Percentiles rank a stretch among this genome's conserved stretches.
These are phyloP conservation scores for Penicillium salamii DNA, from an alignment of 495 filamentous ascomycete genomes.

Conservation along the genomic window DNA sequence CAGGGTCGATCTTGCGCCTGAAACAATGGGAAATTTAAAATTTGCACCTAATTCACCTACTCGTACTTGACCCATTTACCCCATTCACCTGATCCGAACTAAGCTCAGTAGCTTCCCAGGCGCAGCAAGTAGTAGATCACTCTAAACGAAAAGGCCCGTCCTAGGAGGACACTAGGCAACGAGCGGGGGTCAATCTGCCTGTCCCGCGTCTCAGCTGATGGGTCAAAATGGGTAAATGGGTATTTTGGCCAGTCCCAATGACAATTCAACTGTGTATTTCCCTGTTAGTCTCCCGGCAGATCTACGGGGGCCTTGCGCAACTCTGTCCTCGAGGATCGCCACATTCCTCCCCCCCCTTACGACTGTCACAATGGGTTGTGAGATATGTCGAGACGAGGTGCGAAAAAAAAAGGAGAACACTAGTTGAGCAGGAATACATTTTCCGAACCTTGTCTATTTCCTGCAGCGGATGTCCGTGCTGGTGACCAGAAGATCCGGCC, in stretches of 20 bases:
- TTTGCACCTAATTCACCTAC: too few relatives aligned
- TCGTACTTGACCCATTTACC: too few relatives aligned
- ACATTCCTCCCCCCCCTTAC: slow-evolving; percentile 17
- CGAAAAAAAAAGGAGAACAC: neutral
- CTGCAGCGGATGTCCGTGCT: slow-evolving; percentile 42
- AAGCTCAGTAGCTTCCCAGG: neutral
- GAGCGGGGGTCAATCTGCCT: slow-evolving; percentile 21
- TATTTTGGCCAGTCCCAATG: neutral
- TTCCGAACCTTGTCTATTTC: slow-evolving; percentile 23
- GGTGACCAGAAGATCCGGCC: slow-evolving; percentile 37
- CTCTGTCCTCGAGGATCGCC: slow-evolving; percentile 13
- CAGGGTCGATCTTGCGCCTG: slow-evolving; percentile 1
- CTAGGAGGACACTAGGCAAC: slow-evolving; percentile 13
- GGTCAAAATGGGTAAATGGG: slow-evolving; percentile 4
- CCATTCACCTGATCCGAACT: neutral
- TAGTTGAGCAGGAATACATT: slow-evolving; percentile 7
- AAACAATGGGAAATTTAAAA: neutral
- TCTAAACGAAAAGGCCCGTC: slow-evolving; percentile 3
- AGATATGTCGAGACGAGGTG: neutral
- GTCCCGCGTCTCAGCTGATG: slow-evolving; percentile 21
- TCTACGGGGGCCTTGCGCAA: slow-evolving; percentile 15
- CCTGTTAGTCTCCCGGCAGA: slow-evolving; percentile 25
- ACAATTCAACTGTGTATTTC: slow-evolving; percentile 10
- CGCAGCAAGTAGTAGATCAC: neutral
- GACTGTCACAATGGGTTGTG: neutral